Evolutionary conservation across 768 basidiomycete species (phyloP).

Genomic region (Termitomyces sp.): DNA sequence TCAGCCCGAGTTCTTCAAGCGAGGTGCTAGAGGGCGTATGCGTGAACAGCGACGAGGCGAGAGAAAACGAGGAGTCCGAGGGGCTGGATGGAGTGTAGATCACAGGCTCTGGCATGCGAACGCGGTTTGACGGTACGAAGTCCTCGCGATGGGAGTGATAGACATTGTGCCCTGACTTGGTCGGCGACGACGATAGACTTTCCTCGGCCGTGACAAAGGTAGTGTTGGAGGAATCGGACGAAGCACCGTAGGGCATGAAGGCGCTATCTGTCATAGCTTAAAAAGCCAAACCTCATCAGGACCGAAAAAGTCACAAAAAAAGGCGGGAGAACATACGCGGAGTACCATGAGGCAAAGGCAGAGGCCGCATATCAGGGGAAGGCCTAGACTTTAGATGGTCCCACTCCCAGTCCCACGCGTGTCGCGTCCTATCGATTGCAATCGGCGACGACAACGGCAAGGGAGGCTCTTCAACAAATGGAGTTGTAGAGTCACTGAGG

Average conservation of each 20-base stretch:
- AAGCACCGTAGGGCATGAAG: neutral
- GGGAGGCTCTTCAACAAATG: slow-evolving; percentile 11
- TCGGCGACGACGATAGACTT: neutral
- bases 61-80: slow-evolving; percentile 13
- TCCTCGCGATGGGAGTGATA: slow-evolving; percentile 25
- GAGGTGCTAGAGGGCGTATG: slow-evolving; percentile 22
- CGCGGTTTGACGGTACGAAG: slow-evolving; percentile 21
- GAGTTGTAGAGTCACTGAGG: neutral
- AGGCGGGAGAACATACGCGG: slow-evolving; percentile 16
- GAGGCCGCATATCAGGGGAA: slow-evolving; percentile 38
- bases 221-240: slow-evolving; percentile 8
- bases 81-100: slow-evolving; percentile 24
- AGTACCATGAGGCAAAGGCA: slow-evolving; percentile 17
- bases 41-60: slow-evolving; percentile 25
- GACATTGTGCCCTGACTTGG: slow-evolving; percentile 2
- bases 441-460: slow-evolving; percentile 1
- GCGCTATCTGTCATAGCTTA: neutral
- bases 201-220: slow-evolving; percentile 19
- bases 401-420: slow-evolving; percentile 11
- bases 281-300: neutral
- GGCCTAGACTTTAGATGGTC: slow-evolving; percentile 15
- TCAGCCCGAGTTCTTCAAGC: slow-evolving; percentile 11
- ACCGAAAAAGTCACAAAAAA: neutral
- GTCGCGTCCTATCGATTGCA: slow-evolving; percentile 6
- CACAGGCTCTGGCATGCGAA: slow-evolving; percentile 35